These are phyloP conservation scores for Camillea tinctor DNA, from an alignment of 2,329 filamentous ascomycete genomes.

Conservation along the genomic window DNA sequence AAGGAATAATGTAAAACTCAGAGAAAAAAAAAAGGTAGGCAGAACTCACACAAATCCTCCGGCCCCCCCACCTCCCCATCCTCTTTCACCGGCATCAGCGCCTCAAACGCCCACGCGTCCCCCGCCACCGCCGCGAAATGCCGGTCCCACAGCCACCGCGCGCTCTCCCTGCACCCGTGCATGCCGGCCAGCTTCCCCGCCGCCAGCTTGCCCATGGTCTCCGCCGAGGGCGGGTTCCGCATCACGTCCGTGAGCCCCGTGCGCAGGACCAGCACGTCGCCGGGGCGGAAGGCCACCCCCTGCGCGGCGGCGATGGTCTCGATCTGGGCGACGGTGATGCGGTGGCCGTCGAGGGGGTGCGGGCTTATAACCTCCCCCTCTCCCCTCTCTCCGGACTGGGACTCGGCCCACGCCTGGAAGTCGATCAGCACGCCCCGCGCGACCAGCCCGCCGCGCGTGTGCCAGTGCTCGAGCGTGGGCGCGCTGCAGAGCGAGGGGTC, in stretches of 20 bases:
- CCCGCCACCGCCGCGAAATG: conserved; percentile 66
- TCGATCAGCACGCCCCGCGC: conserved; percentile 58
- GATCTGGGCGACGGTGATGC: conserved; percentile 55
- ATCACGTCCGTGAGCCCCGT: conserved; percentile 62
- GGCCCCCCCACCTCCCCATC: conserved; percentile 36
- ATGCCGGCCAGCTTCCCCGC: conserved; percentile 35
- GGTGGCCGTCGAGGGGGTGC: conserved; percentile 50
- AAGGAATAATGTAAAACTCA: neutral
- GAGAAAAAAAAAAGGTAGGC: neutral
- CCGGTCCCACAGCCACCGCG: conserved; percentile 67
- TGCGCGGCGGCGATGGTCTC: conserved; percentile 59
- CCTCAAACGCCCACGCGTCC: conserved; percentile 64
- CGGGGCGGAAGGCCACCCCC: conserved; percentile 61
- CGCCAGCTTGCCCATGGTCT: conserved; percentile 35
- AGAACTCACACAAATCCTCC: conserved; percentile 38
- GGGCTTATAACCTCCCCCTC: conserved; percentile 30
- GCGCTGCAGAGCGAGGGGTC: too few species aligned
- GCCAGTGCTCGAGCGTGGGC: conserved; percentile 50
- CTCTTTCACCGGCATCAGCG: conserved; percentile 52
- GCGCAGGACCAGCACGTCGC: conserved; percentile 66
- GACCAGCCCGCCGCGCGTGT: conserved; percentile 49
- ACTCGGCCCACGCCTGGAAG: conserved; percentile 40
- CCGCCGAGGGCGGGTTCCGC: conserved; percentile 39
- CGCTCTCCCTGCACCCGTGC: conserved; percentile 49
- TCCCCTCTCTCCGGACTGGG: conserved; percentile 28